Evolutionary conservation across 306 rosid genomes (phyloP), one percentile per base, ranked within the genome.

Genomic region (Pyrus pyrifolia): DNA sequence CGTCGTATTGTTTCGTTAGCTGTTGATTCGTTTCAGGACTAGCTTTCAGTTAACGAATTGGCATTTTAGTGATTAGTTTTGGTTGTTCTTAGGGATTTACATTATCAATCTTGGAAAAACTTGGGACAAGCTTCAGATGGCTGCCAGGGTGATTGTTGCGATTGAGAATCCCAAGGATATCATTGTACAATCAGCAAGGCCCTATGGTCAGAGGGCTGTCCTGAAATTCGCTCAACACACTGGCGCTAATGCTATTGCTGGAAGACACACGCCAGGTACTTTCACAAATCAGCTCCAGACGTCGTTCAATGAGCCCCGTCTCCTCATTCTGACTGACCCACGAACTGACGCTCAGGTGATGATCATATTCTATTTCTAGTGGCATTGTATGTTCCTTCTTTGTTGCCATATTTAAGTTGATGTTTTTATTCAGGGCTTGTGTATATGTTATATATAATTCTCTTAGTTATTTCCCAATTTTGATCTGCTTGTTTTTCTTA

Each of bases 331-430:
- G 21, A 95, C 98, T 1, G 98, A 95, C 60, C 98, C 98, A 51
- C 83, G 98, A 73, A 95, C 98, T 0, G 98, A 92, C 74, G 97
- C 92, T 53, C 97, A 94, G 98, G 97, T 94, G 29, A 61, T 78
- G 69, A 33, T 27, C 29, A 29, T 49, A 22, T 49, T 17, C 44
- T 4, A 22, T 42, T 40, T 77, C n/a, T n/a, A 15, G 6, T 15
- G 21, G 18, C 55, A 15, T 15, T 51, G 21, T 51, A 17, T 51
- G 55, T 5, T 51, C 55, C 18, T 15, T 15, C 18, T 15, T 6
- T 15, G 11, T 30, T 62, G 30, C 63, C 23, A 11, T 11, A 7
- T 12, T 58, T n/a, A 23, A 62, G 31, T 51, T 51, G 55, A 58
- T 58, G 30, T 22, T 10, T 22, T 14, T 62, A 3, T 15, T 1